Conservation (phyloP, 805 yeast genomes). For the Nakazawaea populi region DNA sequence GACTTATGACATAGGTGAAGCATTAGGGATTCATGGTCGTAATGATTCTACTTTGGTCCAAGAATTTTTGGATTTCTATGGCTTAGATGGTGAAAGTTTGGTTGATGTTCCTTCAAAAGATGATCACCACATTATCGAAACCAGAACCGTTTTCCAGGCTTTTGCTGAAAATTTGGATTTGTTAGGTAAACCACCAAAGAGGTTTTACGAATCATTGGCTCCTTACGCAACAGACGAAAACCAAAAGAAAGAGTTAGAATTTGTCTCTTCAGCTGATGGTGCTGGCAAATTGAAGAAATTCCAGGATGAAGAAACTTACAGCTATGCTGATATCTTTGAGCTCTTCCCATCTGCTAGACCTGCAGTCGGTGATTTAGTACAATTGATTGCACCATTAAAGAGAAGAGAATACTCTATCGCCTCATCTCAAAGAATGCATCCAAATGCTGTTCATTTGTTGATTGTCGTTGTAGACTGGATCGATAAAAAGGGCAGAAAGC, state of each 20-base stretch:
- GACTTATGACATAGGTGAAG: slow-evolving; percentile 92
- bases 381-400: slow-evolving; percentile 78
- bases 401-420: slow-evolving; percentile 98
- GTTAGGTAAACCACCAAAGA: slow-evolving; percentile 93
- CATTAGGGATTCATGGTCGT: slow-evolving; percentile 91
- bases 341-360: slow-evolving; percentile 84
- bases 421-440: slow-evolving; percentile 89
- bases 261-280: slow-evolving; percentile 71
- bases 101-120: slow-evolving; percentile 71
- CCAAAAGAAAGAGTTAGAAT: slow-evolving; percentile 57
- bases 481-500: slow-evolving; percentile 75
- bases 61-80: slow-evolving; percentile 65
- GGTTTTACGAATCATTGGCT: slow-evolving; percentile 82
- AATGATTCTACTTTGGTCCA: slow-evolving; percentile 62
- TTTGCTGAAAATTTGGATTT: slow-evolving; percentile 78
- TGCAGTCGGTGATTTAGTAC: slow-evolving; percentile 57
- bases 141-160: slow-evolving; percentile 78
- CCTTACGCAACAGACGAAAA: slow-evolving; percentile 62
- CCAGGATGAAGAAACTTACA: slow-evolving; percentile 77
- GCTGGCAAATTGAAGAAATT: slow-evolving; percentile 78
- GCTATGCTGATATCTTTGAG: slow-evolving; percentile 76
- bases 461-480: slow-evolving; percentile 96
- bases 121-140: slow-evolving; percentile 49
- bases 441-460: slow-evolving; percentile 83
- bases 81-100: slow-evolving; percentile 60